These are phyloP conservation scores for Malus sylvestris DNA, from an alignment of 306 rosid species.

Conservation along the genomic window DNA sequence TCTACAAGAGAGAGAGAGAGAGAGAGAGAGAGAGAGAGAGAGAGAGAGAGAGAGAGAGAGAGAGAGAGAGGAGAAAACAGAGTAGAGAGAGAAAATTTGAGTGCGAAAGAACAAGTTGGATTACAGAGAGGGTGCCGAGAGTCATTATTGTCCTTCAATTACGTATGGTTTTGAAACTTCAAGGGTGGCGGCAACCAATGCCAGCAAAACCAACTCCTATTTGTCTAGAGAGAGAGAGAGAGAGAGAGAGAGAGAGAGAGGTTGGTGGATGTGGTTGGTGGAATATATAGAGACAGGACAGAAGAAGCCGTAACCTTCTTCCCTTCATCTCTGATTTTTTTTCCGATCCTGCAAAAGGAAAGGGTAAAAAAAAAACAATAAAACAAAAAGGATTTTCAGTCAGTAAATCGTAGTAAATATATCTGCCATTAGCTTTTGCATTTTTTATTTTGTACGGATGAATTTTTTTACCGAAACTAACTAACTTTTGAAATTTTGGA, in stretches of 20 bases:
- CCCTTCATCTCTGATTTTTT: too few species aligned
- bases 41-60: not conserved
- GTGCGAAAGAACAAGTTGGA: not conserved
- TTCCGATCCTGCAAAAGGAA: not conserved
- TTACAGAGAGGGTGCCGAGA: conserved; percentile 24
- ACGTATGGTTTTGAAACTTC: not conserved
- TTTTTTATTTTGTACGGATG: not conserved
- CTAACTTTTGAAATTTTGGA: not conserved
- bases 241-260: not conserved
- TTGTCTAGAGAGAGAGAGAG: not conserved
- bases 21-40: too few species aligned
- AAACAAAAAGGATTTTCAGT: not conserved
- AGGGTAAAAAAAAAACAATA: too few species aligned
- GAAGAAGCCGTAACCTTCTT: not conserved
- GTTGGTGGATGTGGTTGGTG: conserved; percentile 15
- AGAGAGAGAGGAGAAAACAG: not conserved
- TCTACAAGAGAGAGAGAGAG: not conserved
- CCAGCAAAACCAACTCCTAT: not conserved
- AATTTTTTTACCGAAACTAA: not conserved
- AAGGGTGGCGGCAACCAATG: not conserved
- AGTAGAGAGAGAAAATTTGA: not conserved
- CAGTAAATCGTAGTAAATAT: not conserved
- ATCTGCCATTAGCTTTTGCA: not conserved
- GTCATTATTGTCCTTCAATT: conserved; percentile 19
- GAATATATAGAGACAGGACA: not conserved